Base-by-base conservation (phyloP, 805 yeast genomes). In the Tetrapisispora arboricola region DNA sequence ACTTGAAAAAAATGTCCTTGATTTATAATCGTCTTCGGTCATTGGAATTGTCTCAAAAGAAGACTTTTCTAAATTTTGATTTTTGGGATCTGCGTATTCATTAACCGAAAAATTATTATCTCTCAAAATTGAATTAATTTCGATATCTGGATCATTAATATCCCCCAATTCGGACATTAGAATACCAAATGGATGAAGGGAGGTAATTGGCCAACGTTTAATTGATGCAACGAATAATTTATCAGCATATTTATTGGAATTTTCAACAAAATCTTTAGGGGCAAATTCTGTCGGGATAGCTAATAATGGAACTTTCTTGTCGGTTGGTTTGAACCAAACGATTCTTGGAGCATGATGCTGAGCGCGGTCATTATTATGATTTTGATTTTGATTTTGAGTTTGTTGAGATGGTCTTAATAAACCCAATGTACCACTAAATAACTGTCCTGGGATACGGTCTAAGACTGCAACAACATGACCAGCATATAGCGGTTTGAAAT, bases 221-320 rank as follows among this genome's bases (percentile, higher is more conserved):
- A 92, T 90, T 1, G 95, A 83, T 0, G 97, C 96, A 46, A 92
- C 90, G 58, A 90, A 92, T 39, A 88, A 66, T 52, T 80, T 84
- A 57, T 84, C 77, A 0, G 84, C 71, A 54, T 92, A 92, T 39
- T 71, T 72, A 42, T 84, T 94, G 49, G 87, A 94, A 51, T 86
- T 87, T 51, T 87, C 95, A 32, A 92, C 88, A 64, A 92, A 90
- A 61, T 90, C 97, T 44, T 73, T 76, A 26, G 98, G 98, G 0
- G 96, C 98, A 61, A 92, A 95, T 55, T 92, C 98, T 1, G 96
- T 92, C 30, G 98, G 98, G 48, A 92, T 92, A 13, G 98, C 98
- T 67, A 92, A 88, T 48, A 92, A 71, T 5, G 98, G 98, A 17
- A 92, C 98, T 48, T 94, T 85, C 65, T 92, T 92, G 60, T 92